These are phyloP conservation scores for Penicillium paneum DNA, from an alignment of 2,329 filamentous ascomycete genomes.

Conservation along the genomic window DNA sequence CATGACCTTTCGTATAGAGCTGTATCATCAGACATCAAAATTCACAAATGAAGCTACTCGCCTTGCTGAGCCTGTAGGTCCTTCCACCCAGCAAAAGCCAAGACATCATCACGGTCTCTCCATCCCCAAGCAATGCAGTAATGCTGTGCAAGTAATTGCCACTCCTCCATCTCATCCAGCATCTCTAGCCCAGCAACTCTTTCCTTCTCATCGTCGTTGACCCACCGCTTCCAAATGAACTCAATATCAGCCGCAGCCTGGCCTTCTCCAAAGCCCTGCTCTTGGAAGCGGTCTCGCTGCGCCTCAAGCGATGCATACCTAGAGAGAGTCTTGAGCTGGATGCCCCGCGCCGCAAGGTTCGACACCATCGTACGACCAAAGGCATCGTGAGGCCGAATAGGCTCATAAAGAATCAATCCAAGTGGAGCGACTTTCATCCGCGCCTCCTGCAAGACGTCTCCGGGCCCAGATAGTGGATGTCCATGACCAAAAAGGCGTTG, in stretches of 20 bases:
- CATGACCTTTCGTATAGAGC: constrained; percentile 11
- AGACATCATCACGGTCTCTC: constrained; percentile 49
- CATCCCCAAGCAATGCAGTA: constrained; percentile 91
- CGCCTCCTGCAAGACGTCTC: constrained; percentile 1
- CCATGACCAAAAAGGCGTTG: constrained; percentile 44
- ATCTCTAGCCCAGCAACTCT: constrained; percentile 78
- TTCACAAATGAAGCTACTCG: constrained; percentile 8
- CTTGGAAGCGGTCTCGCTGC: constrained; percentile 64
- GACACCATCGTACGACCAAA: constrained; percentile 91
- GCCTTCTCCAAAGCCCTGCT: constrained; percentile 62
- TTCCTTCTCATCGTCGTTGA: constrained; percentile 67
- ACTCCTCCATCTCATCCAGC: constrained; percentile 93
- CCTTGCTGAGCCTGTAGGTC: constrained; percentile 30
- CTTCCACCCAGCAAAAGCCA: constrained; percentile 39
- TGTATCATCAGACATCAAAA: constrained; percentile 11
- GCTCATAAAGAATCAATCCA: constrained; percentile 79
- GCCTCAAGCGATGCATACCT: constrained; percentile 65
- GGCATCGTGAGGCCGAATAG: constrained; percentile 74
- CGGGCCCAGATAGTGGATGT: constrained; percentile 22
- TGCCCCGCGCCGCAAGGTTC: constrained; percentile 78
- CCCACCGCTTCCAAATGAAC: constrained; percentile 76
- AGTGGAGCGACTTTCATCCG: constrained; percentile 45
- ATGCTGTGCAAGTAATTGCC: constrained; percentile 79
- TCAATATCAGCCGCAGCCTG: constrained; percentile 60
- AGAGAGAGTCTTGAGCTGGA: constrained; percentile 78